A percentile compares a stretch with the other conserved stretches of the same genome.
Conservation (phyloP, 208 protist genomes). For the Leptomonas pyrrhocoris region DNA sequence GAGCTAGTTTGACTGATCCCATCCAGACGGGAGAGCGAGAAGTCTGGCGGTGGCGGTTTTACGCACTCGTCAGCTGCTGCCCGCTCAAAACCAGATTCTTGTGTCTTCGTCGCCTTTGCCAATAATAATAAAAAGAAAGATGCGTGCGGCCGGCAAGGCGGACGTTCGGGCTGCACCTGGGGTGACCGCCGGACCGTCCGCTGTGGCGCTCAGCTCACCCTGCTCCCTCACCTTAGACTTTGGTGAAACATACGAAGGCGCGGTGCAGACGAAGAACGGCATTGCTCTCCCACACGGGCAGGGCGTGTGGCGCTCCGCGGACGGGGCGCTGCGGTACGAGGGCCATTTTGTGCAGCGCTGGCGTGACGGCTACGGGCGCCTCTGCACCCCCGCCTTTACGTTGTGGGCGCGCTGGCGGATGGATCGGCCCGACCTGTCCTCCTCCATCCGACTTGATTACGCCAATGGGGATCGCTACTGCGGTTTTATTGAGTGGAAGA, state of each 20-base stretch:
- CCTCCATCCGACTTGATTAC: constrained; percentile 60
- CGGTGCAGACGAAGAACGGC: constrained; percentile 39
- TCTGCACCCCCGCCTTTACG: constrained; percentile 56
- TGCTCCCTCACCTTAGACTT: constrained; percentile 46
- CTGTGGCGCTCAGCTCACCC: background rate
- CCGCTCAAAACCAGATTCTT: too few relatives aligned
- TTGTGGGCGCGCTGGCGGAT: constrained; percentile 78
- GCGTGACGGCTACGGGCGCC: constrained; percentile 71
- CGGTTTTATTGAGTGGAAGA: constrained; percentile 47
- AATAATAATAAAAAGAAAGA: too few relatives aligned
- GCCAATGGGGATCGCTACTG: constrained; percentile 61
- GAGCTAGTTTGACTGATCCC: too few relatives aligned
- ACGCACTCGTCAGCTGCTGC: too few relatives aligned
- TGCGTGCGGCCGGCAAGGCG: background rate
- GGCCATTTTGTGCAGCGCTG: constrained; percentile 69
- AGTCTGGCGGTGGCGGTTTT: too few relatives aligned
- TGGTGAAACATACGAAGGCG: constrained; percentile 68
- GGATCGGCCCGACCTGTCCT: constrained; percentile 68
- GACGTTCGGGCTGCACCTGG: constrained; percentile 1
- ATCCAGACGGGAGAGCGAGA: too few relatives aligned
- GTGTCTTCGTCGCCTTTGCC: too few relatives aligned
- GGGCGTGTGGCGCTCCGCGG: constrained; percentile 53
- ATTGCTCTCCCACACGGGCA: constrained; percentile 63
- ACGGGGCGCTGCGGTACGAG: constrained; percentile 58
- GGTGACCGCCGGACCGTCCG: background rate